These are phyloP conservation scores for Ascochyta koolunga DNA, from an alignment of 2,329 filamentous ascomycete species.

Conservation along the genomic window DNA sequence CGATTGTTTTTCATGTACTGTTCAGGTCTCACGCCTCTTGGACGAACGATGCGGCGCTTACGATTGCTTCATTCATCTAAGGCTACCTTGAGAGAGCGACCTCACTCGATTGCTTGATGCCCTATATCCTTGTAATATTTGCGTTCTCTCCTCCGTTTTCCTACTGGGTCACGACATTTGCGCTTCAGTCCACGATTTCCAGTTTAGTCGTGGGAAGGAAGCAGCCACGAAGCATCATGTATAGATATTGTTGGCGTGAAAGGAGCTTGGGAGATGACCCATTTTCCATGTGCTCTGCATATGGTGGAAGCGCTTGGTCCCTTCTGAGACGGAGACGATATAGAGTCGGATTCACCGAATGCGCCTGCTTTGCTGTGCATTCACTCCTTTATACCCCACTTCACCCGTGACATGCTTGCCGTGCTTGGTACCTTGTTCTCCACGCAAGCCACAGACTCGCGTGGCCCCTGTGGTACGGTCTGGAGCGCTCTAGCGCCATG, in stretches of 20 bases:
- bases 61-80: slow-evolving; percentile 45
- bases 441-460: slow-evolving; percentile 15
- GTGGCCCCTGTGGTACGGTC: slow-evolving; percentile 4
- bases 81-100: slow-evolving; percentile 31
- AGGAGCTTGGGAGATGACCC: not conserved
- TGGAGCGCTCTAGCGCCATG: slow-evolving; percentile 10
- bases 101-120: slow-evolving; percentile 38
- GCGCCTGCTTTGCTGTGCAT: not conserved
- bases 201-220: not conserved
- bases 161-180: not conserved
- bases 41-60: slow-evolving; percentile 44
- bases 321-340: not conserved
- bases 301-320: slow-evolving; percentile 1
- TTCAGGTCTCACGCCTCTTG: slow-evolving; percentile 43
- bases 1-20: slow-evolving; percentile 28
- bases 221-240: slow-evolving; percentile 14
- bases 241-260: slow-evolving; percentile 7
- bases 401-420: too few species aligned
- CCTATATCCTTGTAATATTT: slow-evolving; percentile 31
- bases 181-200: not conserved
- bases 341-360: slow-evolving; percentile 1
- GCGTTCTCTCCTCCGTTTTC: not conserved
- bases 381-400: not conserved
- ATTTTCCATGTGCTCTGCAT: not conserved
- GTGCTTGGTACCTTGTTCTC: too few species aligned